Conservation (phyloP, 2,329 filamentous ascomycete genomes). For the Pseudocercospora vitis region DNA sequence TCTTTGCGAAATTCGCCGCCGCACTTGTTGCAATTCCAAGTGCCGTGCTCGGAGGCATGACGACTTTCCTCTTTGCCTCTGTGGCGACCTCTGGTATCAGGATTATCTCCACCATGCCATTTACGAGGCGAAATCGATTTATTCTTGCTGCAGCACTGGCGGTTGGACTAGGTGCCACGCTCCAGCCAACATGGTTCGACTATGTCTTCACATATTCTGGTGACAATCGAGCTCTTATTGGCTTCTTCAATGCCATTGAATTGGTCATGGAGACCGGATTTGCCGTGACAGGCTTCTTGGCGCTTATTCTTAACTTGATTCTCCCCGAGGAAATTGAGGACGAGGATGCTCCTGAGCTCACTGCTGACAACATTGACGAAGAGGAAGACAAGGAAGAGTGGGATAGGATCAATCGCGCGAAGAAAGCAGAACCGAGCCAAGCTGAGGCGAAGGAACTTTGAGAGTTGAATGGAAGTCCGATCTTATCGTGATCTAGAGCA, state of each 20-base stretch:
- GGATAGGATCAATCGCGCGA: conserved; percentile 33
- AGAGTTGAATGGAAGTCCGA: too few species aligned
- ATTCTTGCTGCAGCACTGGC: conserved; percentile 74
- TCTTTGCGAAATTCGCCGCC: conserved; percentile 81
- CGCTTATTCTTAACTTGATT: conserved; percentile 70
- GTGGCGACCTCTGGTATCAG: conserved; percentile 76
- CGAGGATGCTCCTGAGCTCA: conserved; percentile 47
- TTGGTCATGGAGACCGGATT: conserved; percentile 61
- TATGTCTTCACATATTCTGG: conserved; percentile 73
- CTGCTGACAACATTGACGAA: conserved; percentile 43
- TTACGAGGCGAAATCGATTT: conserved; percentile 78
- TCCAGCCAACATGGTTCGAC: conserved; percentile 44
- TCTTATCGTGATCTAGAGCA: too few species aligned
- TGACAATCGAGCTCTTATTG: conserved; percentile 64
- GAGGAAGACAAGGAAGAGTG: conserved; percentile 44
- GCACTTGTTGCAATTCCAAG: conserved; percentile 72
- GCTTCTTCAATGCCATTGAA: conserved; percentile 68
- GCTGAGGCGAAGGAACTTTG: not conserved
- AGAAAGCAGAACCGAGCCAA: not conserved
- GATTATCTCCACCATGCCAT: conserved; percentile 69
- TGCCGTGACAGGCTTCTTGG: conserved; percentile 70
- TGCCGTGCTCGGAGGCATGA: conserved; percentile 52
- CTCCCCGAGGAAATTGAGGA: conserved; percentile 77
- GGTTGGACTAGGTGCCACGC: conserved; percentile 62
- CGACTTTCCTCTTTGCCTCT: conserved; percentile 75